Evolutionary conservation across 805 yeast genomes (phyloP).

Genomic region (Grigorovia transvaalensis): DNA sequence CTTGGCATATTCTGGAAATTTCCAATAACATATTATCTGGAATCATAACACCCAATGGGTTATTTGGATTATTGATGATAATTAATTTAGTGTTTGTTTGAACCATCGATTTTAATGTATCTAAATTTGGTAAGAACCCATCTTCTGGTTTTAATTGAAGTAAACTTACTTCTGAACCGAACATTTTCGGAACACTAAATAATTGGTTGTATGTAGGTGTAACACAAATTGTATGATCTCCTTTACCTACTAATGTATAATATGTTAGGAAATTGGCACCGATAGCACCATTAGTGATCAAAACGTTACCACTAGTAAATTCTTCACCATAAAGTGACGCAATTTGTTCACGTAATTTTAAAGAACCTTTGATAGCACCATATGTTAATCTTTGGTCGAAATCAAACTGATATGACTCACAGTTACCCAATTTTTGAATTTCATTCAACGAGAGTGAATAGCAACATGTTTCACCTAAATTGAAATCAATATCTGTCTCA

Average conservation of each 20-base stretch:
- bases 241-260: slow-evolving; percentile 35
- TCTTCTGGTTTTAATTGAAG: slow-evolving; percentile 29
- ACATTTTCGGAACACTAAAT: slow-evolving; percentile 36
- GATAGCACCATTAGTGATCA: slow-evolving; percentile 46
- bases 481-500: slow-evolving; percentile 32
- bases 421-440: slow-evolving; percentile 25
- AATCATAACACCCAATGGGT: slow-evolving; percentile 34
- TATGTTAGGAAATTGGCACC: slow-evolving; percentile 42
- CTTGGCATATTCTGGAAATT: slow-evolving; percentile 32
- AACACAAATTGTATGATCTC: slow-evolving; percentile 39
- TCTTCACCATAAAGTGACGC: slow-evolving; percentile 28
- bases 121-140: slow-evolving; percentile 31
- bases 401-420: slow-evolving; percentile 16
- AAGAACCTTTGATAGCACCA: slow-evolving; percentile 39
- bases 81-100: slow-evolving; percentile 34
- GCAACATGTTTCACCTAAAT: slow-evolving; percentile 46
- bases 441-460: slow-evolving; percentile 35
- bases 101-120: slow-evolving; percentile 25
- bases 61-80: slow-evolving; percentile 41
- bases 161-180: slow-evolving; percentile 34
- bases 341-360: slow-evolving; percentile 29
- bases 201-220: slow-evolving; percentile 44
- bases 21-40: slow-evolving; percentile 25
- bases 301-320: slow-evolving; percentile 30
- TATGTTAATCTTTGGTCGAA: slow-evolving; percentile 30